Conservation (phyloP, 768 basidiomycete genomes). For the Mycena floridula region DNA sequence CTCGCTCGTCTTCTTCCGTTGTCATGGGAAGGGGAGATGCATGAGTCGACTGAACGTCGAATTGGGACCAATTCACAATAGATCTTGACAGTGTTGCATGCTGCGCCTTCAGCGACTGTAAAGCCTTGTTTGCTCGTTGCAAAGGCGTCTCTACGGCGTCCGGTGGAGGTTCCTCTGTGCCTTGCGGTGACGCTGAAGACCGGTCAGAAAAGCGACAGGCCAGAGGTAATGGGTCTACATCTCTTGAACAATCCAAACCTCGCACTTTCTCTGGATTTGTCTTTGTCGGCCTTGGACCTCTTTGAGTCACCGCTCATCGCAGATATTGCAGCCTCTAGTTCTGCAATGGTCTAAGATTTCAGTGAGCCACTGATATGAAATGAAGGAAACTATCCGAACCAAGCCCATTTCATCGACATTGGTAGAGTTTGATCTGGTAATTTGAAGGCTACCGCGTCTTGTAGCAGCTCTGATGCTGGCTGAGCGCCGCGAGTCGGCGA, state of each 20-base stretch:
- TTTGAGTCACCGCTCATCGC: constrained; percentile 22
- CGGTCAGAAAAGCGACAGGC: constrained; percentile 1
- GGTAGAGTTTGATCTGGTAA: constrained; percentile 39
- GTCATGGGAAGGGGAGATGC: constrained; percentile 38
- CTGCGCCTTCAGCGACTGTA: constrained; percentile 55
- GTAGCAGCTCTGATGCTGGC: constrained; percentile 33
- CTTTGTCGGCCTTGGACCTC: constrained; percentile 30
- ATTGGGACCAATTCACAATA: constrained; percentile 27
- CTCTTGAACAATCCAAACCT: constrained; percentile 61
- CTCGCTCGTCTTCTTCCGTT: constrained; percentile 41
- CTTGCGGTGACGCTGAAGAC: background rate
- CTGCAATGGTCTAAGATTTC: constrained; percentile 44
- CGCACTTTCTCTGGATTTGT: constrained; percentile 39
- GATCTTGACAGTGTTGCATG: constrained; percentile 45
- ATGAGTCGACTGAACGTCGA: constrained; percentile 17
- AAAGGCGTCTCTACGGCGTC: constrained; percentile 12
- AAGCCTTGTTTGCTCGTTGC: constrained; percentile 39
- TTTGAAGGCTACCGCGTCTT: constrained; percentile 35
- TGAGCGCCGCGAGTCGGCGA: constrained; percentile 39
- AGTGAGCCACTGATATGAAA: no score
- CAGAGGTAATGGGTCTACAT: constrained; percentile 27
- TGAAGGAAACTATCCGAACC: constrained; percentile 41
- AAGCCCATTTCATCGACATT: constrained; percentile 63
- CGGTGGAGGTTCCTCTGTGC: background rate
- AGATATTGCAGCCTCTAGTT: constrained; percentile 50